Conservation (phyloP, 805 yeast genomes). For the Candida takata region DNA sequence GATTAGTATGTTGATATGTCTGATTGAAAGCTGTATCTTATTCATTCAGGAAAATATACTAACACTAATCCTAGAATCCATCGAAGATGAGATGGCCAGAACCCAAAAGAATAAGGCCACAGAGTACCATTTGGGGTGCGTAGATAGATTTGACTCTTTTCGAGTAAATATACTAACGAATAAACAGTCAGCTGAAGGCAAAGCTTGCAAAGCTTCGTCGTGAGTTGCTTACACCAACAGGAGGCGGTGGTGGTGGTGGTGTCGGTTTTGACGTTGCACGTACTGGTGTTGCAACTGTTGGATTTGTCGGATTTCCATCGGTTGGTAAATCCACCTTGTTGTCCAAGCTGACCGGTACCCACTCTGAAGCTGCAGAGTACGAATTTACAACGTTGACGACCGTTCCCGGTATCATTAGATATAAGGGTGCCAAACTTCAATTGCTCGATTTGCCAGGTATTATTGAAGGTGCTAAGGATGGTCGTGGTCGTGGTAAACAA, state of each 20-base stretch:
- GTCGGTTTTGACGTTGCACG: constrained; percentile 97
- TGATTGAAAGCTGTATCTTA: too few species aligned
- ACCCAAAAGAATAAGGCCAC: constrained; percentile 99
- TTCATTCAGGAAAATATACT: constrained; percentile 4
- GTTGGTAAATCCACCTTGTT: constrained; percentile 81
- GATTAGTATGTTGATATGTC: constrained; percentile 10
- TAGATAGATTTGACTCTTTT: not conserved
- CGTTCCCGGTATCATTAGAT: constrained; percentile 93
- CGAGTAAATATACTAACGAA: not conserved
- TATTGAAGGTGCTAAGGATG: constrained; percentile 87
- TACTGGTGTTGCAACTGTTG: constrained; percentile 96
- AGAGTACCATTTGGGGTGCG: constrained; percentile 73
- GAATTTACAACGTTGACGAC: constrained; percentile 97
- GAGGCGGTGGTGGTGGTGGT: constrained; percentile 89
- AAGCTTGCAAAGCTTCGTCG: constrained; percentile 92
- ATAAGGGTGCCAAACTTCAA: constrained; percentile 96
- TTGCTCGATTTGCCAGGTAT: constrained; percentile 91
- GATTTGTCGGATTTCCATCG: constrained; percentile 97
- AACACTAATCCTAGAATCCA: constrained; percentile 33
- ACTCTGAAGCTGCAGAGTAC: constrained; percentile 95
- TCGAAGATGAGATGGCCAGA: constrained; percentile 96
- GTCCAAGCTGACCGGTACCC: constrained; percentile 88
- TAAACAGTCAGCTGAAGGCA: constrained; percentile 76
- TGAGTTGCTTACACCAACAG: constrained; percentile 69
- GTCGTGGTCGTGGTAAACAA: constrained; percentile 90